These are phyloP conservation scores for Arthrinium phaeospermum DNA, from an alignment of 2,329 filamentous ascomycete species.

Conservation along the genomic window DNA sequence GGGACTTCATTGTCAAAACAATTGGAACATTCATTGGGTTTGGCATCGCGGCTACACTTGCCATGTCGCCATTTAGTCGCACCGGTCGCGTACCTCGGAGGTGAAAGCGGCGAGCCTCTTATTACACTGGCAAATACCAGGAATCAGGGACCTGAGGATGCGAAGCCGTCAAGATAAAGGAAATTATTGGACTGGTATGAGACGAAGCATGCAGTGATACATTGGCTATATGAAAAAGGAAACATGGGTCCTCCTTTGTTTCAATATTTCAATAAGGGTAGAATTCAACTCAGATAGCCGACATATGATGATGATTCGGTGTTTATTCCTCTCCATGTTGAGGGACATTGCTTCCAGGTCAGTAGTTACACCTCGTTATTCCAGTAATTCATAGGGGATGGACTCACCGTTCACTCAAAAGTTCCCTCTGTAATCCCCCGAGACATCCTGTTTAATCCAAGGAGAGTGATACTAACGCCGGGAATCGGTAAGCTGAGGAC, in stretches of 20 bases:
- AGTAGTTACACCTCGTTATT: no score
- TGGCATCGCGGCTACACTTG: neutral
- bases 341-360: no score
- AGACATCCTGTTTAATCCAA: no score
- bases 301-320: neutral
- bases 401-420: no score
- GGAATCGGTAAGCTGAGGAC: neutral
- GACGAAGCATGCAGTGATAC: neutral
- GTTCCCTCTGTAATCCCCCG: no score
- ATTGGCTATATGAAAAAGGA: neutral
- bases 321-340: no score
- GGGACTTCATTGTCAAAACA: constrained; percentile 14
- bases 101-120: neutral
- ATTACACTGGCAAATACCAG: neutral
- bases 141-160: neutral
- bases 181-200: neutral
- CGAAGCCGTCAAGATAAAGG: neutral
- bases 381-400: no score
- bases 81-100: neutral
- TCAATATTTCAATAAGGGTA: neutral
- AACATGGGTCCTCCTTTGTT: neutral
- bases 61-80: neutral
- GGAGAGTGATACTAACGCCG: no score
- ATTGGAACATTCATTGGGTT: neutral
- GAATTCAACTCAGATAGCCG: neutral